Base-by-base conservation (phyloP, 352 stramenopile genomes). In the Globisporangium heterothallicum region DNA sequence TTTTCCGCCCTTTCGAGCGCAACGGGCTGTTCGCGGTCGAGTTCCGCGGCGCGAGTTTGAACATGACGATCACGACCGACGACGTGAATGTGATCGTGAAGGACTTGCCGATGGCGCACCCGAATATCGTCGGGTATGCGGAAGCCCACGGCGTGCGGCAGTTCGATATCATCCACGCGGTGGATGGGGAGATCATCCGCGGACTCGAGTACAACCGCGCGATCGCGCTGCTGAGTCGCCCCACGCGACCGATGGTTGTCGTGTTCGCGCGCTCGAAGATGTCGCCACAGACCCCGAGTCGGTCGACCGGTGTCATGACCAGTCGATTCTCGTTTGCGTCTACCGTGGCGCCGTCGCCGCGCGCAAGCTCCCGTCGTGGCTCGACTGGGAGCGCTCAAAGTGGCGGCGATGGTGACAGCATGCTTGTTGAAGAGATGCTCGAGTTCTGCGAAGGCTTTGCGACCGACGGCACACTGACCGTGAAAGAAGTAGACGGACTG, bases 41-140 rank as follows among this genome's bases (percentile, higher is more conserved):
- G 40, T 93, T 93, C 63, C 79, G 79, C 22, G 74, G 70, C 6
- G 19, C 80, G 30, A 87, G 76, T 52, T 74, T 93, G 36, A 93
- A 90, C 51, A 88, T 93, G 75, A 93, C 82, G 1, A 91, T 93
- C 61, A 91, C 79, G 0, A 90, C 78, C 5, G 80, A 93, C 56
- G 82, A 93, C 49, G 65, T 78, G n/a, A 83, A 89, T 44, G 80
- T 93, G 7, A 88, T 93, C 42, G 82, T 93, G 21, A 91, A 88
- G 43, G 79, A 89, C 27, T 66, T 93, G 40, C 82, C 82, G 25
- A 88, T 88, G 78, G 71, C 76, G 1, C 77, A 89, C 53, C 71
- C 78, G 4, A 93, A 93, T 52, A 85, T 93, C 27, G 81, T 91
- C 16, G 82, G 82, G 8, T 93, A 91, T 44, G 82, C 82, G 4